Percentiles rank a stretch among this genome's conserved stretches.
Conservation (phyloP, 1,139 yeast species). For the Yamadazyma sp. region DNA sequence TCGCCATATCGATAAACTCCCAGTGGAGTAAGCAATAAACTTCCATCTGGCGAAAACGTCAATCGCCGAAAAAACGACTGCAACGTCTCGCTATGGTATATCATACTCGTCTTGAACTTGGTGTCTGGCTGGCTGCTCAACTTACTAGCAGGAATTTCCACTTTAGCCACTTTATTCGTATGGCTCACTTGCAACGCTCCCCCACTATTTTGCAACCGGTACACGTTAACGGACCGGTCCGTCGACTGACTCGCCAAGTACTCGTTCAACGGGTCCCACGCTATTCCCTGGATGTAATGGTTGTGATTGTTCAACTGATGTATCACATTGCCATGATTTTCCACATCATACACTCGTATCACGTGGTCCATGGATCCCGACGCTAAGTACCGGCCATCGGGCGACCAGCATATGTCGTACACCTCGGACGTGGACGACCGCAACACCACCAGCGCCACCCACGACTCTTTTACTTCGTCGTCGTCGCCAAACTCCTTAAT, state of each 20-base stretch:
- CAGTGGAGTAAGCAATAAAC: slow-evolving; percentile 75
- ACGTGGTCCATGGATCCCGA: slow-evolving; percentile 92
- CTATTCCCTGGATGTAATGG: slow-evolving; percentile 93
- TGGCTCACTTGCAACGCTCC: slow-evolving; percentile 4
- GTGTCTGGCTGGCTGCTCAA: slow-evolving; percentile 4
- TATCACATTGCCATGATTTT: slow-evolving; percentile 54
- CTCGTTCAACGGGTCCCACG: slow-evolving; percentile 87
- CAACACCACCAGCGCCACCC: slow-evolving; percentile 61
- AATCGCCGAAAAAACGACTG: slow-evolving; percentile 88
- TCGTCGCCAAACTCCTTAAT: slow-evolving; percentile 61
- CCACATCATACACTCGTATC: slow-evolving; percentile 63
- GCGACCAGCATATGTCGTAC: slow-evolving; percentile 91
- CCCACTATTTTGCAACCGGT: not conserved
- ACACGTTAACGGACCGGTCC: slow-evolving; percentile 64
- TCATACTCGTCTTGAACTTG: slow-evolving; percentile 10
- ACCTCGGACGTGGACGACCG: slow-evolving; percentile 71
- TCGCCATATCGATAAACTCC: slow-evolving; percentile 53
- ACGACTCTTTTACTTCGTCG: slow-evolving; percentile 63
- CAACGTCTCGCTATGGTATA: slow-evolving; percentile 83
- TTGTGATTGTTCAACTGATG: slow-evolving; percentile 68
- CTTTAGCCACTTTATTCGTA: slow-evolving; percentile 14
- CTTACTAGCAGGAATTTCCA: slow-evolving; percentile 11
- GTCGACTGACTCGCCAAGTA: slow-evolving; percentile 86
- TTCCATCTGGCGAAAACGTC: slow-evolving; percentile 88
- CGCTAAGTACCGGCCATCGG: slow-evolving; percentile 70